These are phyloP conservation scores for Phaeolepiota aurea DNA, from an alignment of 768 basidiomycete genomes.

Conservation along the genomic window DNA sequence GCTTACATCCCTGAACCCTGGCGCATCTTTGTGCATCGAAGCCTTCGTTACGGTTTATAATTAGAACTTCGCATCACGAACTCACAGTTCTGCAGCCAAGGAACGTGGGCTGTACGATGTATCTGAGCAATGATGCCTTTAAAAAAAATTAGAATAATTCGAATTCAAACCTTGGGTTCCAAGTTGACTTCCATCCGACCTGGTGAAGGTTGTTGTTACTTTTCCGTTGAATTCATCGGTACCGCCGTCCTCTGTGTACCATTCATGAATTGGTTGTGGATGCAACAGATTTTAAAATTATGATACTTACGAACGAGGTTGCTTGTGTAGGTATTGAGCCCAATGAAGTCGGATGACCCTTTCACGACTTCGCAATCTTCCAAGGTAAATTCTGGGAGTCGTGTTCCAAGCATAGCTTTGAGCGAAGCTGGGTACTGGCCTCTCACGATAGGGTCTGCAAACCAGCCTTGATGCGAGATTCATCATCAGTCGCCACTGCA, in stretches of 20 bases:
- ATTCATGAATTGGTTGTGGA: background rate
- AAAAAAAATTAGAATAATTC: background rate
- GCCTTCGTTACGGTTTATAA: background rate
- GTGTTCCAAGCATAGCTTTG: conserved; percentile 36
- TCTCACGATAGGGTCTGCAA: conserved; percentile 58
- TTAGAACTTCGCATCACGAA: background rate
- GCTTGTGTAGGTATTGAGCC: conserved; percentile 59
- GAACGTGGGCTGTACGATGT: conserved; percentile 36
- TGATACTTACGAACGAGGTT: conserved; percentile 42
- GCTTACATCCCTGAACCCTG: conserved; percentile 49
- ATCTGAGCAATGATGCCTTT: background rate
- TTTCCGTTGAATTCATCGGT: conserved; percentile 49
- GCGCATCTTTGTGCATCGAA: conserved; percentile 28
- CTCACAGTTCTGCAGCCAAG: conserved; percentile 55
- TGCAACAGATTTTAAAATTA: no score
- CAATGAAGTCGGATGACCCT: conserved; percentile 61
- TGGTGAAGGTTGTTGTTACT: conserved; percentile 41
- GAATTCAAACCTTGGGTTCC: conserved; percentile 42
- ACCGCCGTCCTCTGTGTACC: conserved; percentile 40
- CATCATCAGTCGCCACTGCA: no score
- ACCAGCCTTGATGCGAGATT: no score
- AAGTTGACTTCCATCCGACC: conserved; percentile 48
- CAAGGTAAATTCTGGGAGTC: conserved; percentile 44
- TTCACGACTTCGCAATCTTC: conserved; percentile 50
- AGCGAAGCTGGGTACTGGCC: conserved; percentile 55